Conservation (phyloP, 192 early-diverging fungal species). For the Spizellomyces punctatus region DNA sequence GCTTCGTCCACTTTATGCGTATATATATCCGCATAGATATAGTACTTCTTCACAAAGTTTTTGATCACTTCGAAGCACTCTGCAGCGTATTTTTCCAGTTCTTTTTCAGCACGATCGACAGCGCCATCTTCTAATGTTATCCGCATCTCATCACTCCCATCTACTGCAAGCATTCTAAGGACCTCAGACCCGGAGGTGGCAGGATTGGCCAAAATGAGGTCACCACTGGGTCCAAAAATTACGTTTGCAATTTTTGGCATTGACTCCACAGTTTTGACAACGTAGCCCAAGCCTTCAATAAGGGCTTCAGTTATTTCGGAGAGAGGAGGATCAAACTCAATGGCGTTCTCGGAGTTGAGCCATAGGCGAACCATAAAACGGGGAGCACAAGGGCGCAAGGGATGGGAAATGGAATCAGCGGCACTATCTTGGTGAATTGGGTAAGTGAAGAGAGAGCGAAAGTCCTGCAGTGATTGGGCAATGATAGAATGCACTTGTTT, state of each 20-base stretch:
- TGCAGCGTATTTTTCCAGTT: constrained; percentile 38
- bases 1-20: constrained; percentile 33
- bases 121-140: constrained; percentile 41
- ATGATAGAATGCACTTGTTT: constrained; percentile 51
- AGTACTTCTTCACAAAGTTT: constrained; percentile 47
- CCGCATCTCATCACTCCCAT: constrained; percentile 30
- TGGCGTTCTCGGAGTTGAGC: constrained; percentile 36
- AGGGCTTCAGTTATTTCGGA: constrained; percentile 53
- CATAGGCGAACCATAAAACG: constrained; percentile 50
- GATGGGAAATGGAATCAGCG: constrained; percentile 1
- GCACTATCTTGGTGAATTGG: constrained; percentile 32
- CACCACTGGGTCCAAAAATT: constrained; percentile 37
- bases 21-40: constrained; percentile 47
- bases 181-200: constrained; percentile 12
- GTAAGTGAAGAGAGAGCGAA: constrained; percentile 45
- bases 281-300: constrained; percentile 49
- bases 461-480: constrained; percentile 42
- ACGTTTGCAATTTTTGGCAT: constrained; percentile 50
- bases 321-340: constrained; percentile 59
- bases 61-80: constrained; percentile 52
- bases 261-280: constrained; percentile 51
- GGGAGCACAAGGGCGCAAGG: constrained; percentile 32
- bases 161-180: constrained; percentile 15
- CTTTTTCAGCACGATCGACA: constrained; percentile 32
- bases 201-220: constrained; percentile 18